Percentiles rank a stretch among this genome's conserved stretches.
phyloP scores from a whole-genome alignment of 768 basidiomycete species.

The Naganishia friedmannii region DNA sequence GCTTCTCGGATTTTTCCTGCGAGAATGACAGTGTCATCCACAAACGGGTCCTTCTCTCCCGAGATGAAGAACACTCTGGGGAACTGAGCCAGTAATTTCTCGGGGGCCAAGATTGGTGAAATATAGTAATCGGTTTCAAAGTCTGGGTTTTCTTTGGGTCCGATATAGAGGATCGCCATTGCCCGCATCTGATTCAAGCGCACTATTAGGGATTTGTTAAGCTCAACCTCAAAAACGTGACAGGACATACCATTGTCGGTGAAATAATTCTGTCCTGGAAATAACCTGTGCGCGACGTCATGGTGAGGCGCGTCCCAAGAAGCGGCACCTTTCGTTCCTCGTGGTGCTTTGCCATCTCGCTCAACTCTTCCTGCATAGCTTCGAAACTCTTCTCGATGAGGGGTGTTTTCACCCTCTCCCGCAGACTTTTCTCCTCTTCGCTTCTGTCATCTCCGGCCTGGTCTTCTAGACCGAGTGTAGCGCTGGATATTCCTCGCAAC shows the following conservation, averaged over 20 bases:
- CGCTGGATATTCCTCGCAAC: slow-evolving; percentile 6
- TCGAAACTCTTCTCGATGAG: slow-evolving; percentile 46
- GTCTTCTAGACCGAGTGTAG: background rate
- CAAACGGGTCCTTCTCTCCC: slow-evolving; percentile 92
- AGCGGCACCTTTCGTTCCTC: slow-evolving; percentile 55
- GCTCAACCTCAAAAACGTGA: no score
- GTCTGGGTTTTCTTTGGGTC: slow-evolving; percentile 88
- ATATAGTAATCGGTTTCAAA: slow-evolving; percentile 93
- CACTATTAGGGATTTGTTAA: background rate
- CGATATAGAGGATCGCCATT: slow-evolving; percentile 96
- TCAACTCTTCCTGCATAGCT: slow-evolving; percentile 57
- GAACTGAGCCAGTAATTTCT: slow-evolving; percentile 79
- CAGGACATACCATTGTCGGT: slow-evolving; percentile 81
- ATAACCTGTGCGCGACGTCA: slow-evolving; percentile 90
- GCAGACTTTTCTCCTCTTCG: slow-evolving; percentile 73
- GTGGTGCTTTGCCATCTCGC: slow-evolving; percentile 57
- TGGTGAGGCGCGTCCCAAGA: slow-evolving; percentile 83
- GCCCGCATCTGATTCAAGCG: slow-evolving; percentile 78
- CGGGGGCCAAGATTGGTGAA: slow-evolving; percentile 87
- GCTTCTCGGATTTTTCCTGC: slow-evolving; percentile 92
- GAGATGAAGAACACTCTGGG: slow-evolving; percentile 84
- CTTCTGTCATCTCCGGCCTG: slow-evolving; percentile 48
- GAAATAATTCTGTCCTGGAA: slow-evolving; percentile 92
- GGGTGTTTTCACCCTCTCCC: slow-evolving; percentile 60
- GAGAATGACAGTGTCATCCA: slow-evolving; percentile 96